Evolutionary conservation across 805 yeast genomes (phyloP).

Genomic region (Clavispora fructus): DNA sequence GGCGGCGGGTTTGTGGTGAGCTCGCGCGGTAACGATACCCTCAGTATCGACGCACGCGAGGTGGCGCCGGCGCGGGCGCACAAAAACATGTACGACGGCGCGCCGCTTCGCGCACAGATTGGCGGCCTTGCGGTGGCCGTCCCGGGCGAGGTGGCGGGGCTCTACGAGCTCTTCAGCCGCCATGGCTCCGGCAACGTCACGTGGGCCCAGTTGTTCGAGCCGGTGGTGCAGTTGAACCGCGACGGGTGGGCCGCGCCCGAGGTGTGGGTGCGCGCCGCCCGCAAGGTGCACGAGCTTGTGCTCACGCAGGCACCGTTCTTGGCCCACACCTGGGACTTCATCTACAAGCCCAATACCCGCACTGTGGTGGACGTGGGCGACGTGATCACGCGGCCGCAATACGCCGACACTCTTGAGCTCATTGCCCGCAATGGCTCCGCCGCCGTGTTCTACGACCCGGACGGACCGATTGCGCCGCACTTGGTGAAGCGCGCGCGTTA

Average conservation of each 20-base stretch:
- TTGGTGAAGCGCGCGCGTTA: constrained; percentile 46
- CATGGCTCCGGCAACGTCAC: constrained; percentile 68
- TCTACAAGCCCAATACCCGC: constrained; percentile 27
- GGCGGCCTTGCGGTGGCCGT: constrained; percentile 89
- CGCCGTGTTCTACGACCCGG: constrained; percentile 77
- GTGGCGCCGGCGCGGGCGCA: constrained; percentile 66
- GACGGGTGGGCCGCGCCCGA: constrained; percentile 40
- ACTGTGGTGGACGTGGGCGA: constrained; percentile 51
- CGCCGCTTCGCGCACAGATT: constrained; percentile 47
- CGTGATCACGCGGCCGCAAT: constrained; percentile 48
- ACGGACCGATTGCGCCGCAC: constrained; percentile 63
- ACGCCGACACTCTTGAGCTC: constrained; percentile 61
- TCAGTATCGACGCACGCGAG: constrained; percentile 82
- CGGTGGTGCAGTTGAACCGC: constrained; percentile 63
- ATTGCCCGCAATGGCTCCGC: constrained; percentile 76
- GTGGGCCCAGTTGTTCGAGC: constrained; percentile 72
- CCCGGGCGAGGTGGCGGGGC: constrained; percentile 89
- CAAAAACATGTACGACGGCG: constrained; percentile 57
- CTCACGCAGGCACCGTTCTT: constrained; percentile 24
- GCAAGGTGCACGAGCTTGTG: constrained; percentile 16
- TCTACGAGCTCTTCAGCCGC: constrained; percentile 50
- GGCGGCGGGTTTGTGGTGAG: constrained; percentile 78
- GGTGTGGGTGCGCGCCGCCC: constrained; percentile 34
- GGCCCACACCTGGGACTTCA: constrained; percentile 52
- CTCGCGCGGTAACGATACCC: constrained; percentile 32